Evolutionary conservation across 441 rosid genomes (phyloP).

Genomic region (Mallotus japonicus): DNA sequence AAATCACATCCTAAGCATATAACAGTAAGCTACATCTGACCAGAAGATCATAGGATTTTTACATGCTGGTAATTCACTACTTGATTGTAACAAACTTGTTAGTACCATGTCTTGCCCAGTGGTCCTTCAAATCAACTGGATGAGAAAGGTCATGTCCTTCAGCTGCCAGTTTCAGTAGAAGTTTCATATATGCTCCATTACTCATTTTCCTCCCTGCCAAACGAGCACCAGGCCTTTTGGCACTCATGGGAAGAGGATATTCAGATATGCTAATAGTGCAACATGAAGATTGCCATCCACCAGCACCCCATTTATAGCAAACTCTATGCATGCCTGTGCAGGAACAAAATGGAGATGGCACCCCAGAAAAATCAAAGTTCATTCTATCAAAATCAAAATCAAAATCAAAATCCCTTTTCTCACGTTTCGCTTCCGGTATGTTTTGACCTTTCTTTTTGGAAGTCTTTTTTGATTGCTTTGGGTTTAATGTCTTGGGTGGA

Average conservation of each 20-base stretch:
- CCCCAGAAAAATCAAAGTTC: slow-evolving; percentile 43
- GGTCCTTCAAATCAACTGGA: slow-evolving; percentile 60
- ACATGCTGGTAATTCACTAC: slow-evolving; percentile 30
- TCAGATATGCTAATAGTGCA: slow-evolving; percentile 55
- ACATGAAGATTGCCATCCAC: slow-evolving; percentile 74
- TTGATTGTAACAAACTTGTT: slow-evolving; percentile 65
- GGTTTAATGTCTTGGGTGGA: slow-evolving; percentile 33
- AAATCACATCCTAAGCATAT: slow-evolving; percentile 10
- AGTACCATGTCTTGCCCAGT: slow-evolving; percentile 70
- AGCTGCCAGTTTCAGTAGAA: slow-evolving; percentile 47
- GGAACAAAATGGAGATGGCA: slow-evolving; percentile 64
- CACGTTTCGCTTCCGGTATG: slow-evolving; percentile 43
- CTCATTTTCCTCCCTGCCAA: slow-evolving; percentile 76
- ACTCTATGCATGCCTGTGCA: slow-evolving; percentile 52
- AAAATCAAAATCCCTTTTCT: slow-evolving; percentile 43
- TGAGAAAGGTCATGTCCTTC: slow-evolving; percentile 55
- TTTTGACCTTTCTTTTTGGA: slow-evolving; percentile 33
- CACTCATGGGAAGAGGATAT: slow-evolving; percentile 57
- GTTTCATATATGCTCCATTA: slow-evolving; percentile 58
- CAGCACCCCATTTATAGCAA: slow-evolving; percentile 67
- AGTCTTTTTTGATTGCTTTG: slow-evolving; percentile 43
- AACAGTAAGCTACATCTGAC: slow-evolving; percentile 17
- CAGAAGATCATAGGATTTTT: slow-evolving; percentile 12
- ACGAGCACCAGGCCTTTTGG: slow-evolving; percentile 50
- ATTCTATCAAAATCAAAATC: slow-evolving; percentile 36